These are phyloP conservation scores for Triticum dicoccoides DNA, from an alignment of 176 grass and related monocot genomes.

Conservation along the genomic window DNA sequence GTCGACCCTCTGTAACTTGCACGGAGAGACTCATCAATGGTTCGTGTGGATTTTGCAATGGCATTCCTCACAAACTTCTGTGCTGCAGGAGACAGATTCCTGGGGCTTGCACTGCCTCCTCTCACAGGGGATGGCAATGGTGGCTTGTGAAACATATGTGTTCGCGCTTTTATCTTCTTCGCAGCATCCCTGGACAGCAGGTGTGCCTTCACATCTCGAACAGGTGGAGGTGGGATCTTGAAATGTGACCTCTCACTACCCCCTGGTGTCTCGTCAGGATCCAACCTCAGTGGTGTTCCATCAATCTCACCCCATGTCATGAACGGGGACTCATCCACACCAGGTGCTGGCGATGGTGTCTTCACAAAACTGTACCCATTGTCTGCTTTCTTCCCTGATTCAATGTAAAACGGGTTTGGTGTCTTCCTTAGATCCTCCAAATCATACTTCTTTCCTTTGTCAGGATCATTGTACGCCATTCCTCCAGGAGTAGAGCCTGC, in stretches of 20 bases:
- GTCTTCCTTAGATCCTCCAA: slow-evolving; percentile 94
- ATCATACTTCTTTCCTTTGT: slow-evolving; percentile 82
- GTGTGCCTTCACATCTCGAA: slow-evolving; percentile 80
- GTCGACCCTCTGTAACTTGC: slow-evolving; percentile 88
- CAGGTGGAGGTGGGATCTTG: slow-evolving; percentile 73
- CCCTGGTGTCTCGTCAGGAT: slow-evolving; percentile 51
- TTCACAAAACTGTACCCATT: slow-evolving; percentile 89
- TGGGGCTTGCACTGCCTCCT: slow-evolving; percentile 82
- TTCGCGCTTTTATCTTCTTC: slow-evolving; percentile 75
- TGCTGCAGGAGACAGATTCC: slow-evolving; percentile 75
- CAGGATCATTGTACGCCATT: slow-evolving; percentile 54
- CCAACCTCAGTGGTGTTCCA: slow-evolving; percentile 80
- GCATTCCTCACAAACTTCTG: slow-evolving; percentile 93
- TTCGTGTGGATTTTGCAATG: slow-evolving; percentile 64
- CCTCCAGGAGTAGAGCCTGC: slow-evolving; percentile 66
- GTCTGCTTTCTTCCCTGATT: slow-evolving; percentile 66
- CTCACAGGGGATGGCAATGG: slow-evolving; percentile 70
- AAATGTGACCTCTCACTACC: slow-evolving; percentile 57
- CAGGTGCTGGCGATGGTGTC: slow-evolving; percentile 81
- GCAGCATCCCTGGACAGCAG: slow-evolving; percentile 83
- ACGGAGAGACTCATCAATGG: slow-evolving; percentile 83
- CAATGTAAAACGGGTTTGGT: slow-evolving; percentile 66
- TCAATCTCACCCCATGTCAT: slow-evolving; percentile 99
- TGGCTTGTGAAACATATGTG: slow-evolving; percentile 68
- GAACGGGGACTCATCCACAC: slow-evolving; percentile 87